These are phyloP conservation scores for Apophysomyces sp. DNA, from an alignment of 371 early-diverging fungal genomes.

Conservation along the genomic window DNA sequence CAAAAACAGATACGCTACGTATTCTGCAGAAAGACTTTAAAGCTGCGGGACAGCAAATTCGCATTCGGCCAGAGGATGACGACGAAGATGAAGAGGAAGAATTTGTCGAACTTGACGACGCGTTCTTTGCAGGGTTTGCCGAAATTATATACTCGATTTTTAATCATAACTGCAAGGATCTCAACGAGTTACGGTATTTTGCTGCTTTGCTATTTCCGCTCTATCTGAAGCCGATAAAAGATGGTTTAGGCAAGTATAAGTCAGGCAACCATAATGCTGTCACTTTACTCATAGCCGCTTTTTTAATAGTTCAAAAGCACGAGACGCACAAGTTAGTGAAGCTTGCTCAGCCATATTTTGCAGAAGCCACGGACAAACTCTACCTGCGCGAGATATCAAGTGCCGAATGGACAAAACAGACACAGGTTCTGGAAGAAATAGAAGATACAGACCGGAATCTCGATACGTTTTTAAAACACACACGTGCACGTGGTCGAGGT, in stretches of 20 bases:
- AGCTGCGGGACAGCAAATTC: slow-evolving; percentile 12
- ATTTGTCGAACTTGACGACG: slow-evolving; percentile 42
- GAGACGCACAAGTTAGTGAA: slow-evolving; percentile 73
- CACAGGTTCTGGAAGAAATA: slow-evolving; percentile 13
- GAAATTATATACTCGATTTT: slow-evolving; percentile 77
- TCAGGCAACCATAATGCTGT: background rate
- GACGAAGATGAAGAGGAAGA: slow-evolving; percentile 19
- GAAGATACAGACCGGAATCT: slow-evolving; percentile 3
- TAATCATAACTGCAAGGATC: slow-evolving; percentile 73
- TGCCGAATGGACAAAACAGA: slow-evolving; percentile 71
- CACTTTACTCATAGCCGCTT: background rate
- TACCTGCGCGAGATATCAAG: slow-evolving; percentile 86
- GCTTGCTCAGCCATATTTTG: slow-evolving; percentile 73
- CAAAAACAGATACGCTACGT: slow-evolving; percentile 63
- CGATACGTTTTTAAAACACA: slow-evolving; percentile 9
- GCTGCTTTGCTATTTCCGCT: slow-evolving; percentile 77
- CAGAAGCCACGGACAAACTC: slow-evolving; percentile 76
- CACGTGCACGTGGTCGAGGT: slow-evolving; percentile 15
- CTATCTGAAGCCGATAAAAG: slow-evolving; percentile 76
- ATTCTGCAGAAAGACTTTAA: slow-evolving; percentile 76
- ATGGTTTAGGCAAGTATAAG: slow-evolving; percentile 59
- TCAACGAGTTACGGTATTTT: slow-evolving; percentile 84
- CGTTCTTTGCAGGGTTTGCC: slow-evolving; percentile 67
- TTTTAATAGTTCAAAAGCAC: slow-evolving; percentile 31
- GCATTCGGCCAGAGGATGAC: slow-evolving; percentile 10